A percentile compares a stretch with the other conserved stretches of the same genome.
These are phyloP conservation scores for Synchytrium microbalum DNA, from an alignment of 371 early-diverging fungal species.

Conservation along the genomic window DNA sequence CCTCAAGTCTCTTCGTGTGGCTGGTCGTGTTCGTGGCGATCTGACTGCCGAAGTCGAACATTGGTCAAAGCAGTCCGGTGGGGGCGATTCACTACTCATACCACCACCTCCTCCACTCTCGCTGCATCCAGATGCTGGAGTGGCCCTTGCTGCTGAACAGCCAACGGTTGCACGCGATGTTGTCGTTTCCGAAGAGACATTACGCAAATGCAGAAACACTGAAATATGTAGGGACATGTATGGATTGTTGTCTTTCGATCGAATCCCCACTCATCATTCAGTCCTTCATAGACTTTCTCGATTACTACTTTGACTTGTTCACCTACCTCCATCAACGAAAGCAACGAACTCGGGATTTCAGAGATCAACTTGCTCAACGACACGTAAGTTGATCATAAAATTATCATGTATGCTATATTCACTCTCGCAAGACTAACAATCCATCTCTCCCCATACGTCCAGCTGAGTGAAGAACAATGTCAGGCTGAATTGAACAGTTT, in stretches of 20 bases:
- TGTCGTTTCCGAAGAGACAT: conserved; percentile 19
- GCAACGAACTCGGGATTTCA: conserved; percentile 47
- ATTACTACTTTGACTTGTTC: conserved; percentile 67
- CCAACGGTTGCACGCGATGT: neutral
- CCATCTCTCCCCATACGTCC: conserved; percentile 7
- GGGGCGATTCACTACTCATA: too few species aligned
- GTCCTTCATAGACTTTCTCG: conserved; percentile 50
- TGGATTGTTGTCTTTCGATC: neutral
- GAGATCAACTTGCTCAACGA: conserved; percentile 27
- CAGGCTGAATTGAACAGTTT: conserved; percentile 44
- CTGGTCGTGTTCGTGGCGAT: neutral
- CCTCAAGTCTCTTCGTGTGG: neutral
- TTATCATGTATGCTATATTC: conserved; percentile 7
- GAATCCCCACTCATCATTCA: neutral
- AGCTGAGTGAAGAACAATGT: conserved; percentile 21
- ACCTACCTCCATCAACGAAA: conserved; percentile 59
- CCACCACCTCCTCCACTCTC: neutral
- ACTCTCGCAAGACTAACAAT: neutral
- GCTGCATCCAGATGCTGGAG: neutral
- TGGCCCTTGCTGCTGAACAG: neutral
- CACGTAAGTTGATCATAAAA: conserved; percentile 8
- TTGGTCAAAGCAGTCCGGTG: too few species aligned
- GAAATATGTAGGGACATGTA: conserved; percentile 27
- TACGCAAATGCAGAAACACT: conserved; percentile 26
- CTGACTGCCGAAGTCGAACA: too few species aligned